Evolutionary conservation across 2,329 filamentous ascomycete genomes (phyloP), one percentile per base, ranked within the genome.

Genomic region (Colletotrichum cereale): DNA sequence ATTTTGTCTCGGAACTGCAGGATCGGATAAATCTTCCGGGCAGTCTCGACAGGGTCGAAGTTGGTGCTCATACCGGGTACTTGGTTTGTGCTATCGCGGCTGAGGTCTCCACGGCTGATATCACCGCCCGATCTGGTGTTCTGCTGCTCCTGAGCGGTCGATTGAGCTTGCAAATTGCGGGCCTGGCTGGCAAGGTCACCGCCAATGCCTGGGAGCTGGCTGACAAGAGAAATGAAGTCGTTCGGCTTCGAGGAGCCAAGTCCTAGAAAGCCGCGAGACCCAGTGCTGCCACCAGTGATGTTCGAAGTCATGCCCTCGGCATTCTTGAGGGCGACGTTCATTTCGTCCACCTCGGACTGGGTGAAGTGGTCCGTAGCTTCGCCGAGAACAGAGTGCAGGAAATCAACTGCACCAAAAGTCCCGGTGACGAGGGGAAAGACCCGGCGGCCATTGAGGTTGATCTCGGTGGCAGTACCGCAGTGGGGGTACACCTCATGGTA

Each of bases 1-100:
- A 99, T 95, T 78, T 92, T 96, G 84, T 99, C 96, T 71, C 96
- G 90, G 86, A 98, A 99, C 72, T 93, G 89, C 0, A 99, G 88
- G 72, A 99, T 97, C 0, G 96, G 96, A 78, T 98, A 98, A 75
- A 99, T 98, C 82, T 97, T 91, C 48, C 87, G 85, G 18, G 92
- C 88, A 0, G 91, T 92, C 80, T 94, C 91, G 75, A 93, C 88
- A 0, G 93, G 92, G 77, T 98, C 95, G 71, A 97, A 93, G 77
- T 88, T 86, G 18, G 89, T 86, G 76, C 90, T 92, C 86, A 95
- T 93, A 7, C 93, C 94, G 26, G 92, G 92, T 12, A 95, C 89
- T 18, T 89, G 82, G 74, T 90, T 90, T 31, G 76, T 78, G 75
- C 87, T 90, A 63, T 81, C 85, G 72, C 86, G 79, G 31, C 78